Base-by-base conservation (phyloP, 768 basidiomycete genomes). In the Rhizopogon rudus region DNA sequence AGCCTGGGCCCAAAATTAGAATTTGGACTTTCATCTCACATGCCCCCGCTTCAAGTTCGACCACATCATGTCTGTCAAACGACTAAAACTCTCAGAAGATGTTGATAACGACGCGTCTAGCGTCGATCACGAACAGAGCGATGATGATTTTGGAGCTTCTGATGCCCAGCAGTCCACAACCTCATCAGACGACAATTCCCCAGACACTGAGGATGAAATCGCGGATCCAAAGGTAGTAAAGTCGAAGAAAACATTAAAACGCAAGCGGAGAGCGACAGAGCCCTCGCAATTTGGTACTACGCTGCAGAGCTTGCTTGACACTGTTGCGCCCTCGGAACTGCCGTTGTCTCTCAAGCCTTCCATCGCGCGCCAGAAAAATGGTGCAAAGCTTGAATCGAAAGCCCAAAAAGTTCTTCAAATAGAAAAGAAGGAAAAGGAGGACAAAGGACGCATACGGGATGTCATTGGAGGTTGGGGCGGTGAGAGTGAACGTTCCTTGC, bases 401-500 rank as follows among this genome's bases (percentile, higher is more conserved):
- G 90, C 89, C 2, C 86, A 81, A 66, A 89, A 84, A 61, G 78
- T 82, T 14, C 77, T 93, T 31, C 84, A 82, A 51, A 73, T 81
- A 25, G 90, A 89, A 63, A 83, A 77, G 68, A 88, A 84, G 65
- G 87, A 85, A 58, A 87, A 78, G 60, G 87, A 89, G 59, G 88
- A 89, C 59, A 83, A 75, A 58, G 81, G 82, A 12, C 74, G 82
- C 54, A 78, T 88, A 60, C 79, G 73, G 40, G 86, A 88, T 67
- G 82, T 84, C 14, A 91, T 89, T 66, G 91, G 86, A 55, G 93
- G 92, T 41, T 97, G 93, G 94, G 94, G 89, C 31, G 87, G 81
- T 12, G 88, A 90, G 69, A 82, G 81, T 70, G 92, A 86, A 74
- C 81, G 81, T 69, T 86, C 79, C 56, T 75, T 84, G 64, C 82